Evolutionary conservation across 2,329 filamentous ascomycete genomes (phyloP).

Genomic region (Botrytis aclada): DNA sequence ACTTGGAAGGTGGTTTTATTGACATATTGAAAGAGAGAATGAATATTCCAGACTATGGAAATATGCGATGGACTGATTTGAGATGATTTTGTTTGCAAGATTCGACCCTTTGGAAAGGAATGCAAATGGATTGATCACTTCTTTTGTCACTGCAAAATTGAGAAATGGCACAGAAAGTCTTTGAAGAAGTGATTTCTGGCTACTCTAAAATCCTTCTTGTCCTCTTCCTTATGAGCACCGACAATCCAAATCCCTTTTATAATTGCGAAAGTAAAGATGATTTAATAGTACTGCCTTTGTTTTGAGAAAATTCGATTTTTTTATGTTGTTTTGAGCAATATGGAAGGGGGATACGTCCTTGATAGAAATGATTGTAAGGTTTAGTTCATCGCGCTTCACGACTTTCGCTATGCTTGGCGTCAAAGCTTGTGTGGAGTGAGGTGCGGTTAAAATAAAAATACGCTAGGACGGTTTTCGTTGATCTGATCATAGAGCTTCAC

Average conservation of each 20-base stretch:
- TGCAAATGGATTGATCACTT: constrained; percentile 23
- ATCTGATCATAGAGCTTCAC: constrained; percentile 13
- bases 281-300: not conserved
- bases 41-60: constrained; percentile 16
- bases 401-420: constrained; percentile 4
- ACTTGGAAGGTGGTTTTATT: constrained; percentile 67
- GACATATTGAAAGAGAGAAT: constrained; percentile 52
- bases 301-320: not conserved
- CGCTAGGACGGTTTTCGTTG: constrained; percentile 18
- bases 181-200: constrained; percentile 37
- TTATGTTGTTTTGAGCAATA: not conserved
- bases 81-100: constrained; percentile 27
- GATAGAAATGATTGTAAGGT: not conserved
- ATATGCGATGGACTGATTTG: constrained; percentile 19
- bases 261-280: not conserved
- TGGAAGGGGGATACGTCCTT: not conserved
- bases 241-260: constrained; percentile 12
- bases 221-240: constrained; percentile 11
- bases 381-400: constrained; percentile 14
- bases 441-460: constrained; percentile 17
- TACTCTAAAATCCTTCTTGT: constrained; percentile 34
- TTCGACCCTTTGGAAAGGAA: constrained; percentile 28
- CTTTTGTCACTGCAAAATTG: constrained; percentile 19
- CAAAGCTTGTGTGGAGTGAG: constrained; percentile 19
- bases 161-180: constrained; percentile 39